A percentile compares a stretch with the other conserved stretches of the same genome.
phyloP scores from a whole-genome alignment of 2,329 filamentous ascomycete genomes.

The Esteya vermicola region DNA sequence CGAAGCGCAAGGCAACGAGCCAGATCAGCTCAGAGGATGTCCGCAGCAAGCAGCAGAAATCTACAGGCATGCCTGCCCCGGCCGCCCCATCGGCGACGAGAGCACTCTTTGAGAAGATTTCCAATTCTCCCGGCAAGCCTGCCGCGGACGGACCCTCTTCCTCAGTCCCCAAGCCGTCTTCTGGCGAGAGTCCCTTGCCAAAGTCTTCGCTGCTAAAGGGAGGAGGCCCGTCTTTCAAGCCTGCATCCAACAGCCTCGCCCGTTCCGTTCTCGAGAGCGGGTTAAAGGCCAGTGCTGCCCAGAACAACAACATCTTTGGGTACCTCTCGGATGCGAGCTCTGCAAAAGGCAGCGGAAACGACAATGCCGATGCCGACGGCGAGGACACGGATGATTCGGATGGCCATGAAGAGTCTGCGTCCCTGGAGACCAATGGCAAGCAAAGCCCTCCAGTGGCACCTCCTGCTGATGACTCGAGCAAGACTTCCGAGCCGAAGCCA shows the following conservation, averaged over 20 bases:
- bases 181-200: slow-evolving; percentile 10
- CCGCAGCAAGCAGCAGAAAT: slow-evolving; percentile 29
- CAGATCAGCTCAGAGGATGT: slow-evolving; percentile 29
- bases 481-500: slow-evolving; percentile 23
- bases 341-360: slow-evolving; percentile 36
- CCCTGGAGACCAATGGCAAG: slow-evolving; percentile 26
- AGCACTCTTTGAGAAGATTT: slow-evolving; percentile 41
- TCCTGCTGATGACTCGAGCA: slow-evolving; percentile 24
- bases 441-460: slow-evolving; percentile 15
- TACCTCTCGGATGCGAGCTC: slow-evolving; percentile 44
- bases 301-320: slow-evolving; percentile 37
- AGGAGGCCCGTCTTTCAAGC: slow-evolving; percentile 15
- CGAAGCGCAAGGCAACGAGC: slow-evolving; percentile 36
- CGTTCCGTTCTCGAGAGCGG: slow-evolving; percentile 26
- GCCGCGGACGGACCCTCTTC: slow-evolving; percentile 8
- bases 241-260: slow-evolving; percentile 21
- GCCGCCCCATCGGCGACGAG: slow-evolving; percentile 36
- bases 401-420: slow-evolving; percentile 26
- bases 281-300: slow-evolving; percentile 10
- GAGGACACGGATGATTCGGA: slow-evolving; percentile 26
- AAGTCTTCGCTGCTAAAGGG: neutral
- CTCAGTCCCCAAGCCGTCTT: slow-evolving; percentile 12
- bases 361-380: slow-evolving; percentile 24
- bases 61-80: neutral
- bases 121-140: slow-evolving; percentile 30